These are phyloP conservation scores for Stevia rebaudiana DNA, from an alignment of 140 eudicot species.

Conservation along the genomic window DNA sequence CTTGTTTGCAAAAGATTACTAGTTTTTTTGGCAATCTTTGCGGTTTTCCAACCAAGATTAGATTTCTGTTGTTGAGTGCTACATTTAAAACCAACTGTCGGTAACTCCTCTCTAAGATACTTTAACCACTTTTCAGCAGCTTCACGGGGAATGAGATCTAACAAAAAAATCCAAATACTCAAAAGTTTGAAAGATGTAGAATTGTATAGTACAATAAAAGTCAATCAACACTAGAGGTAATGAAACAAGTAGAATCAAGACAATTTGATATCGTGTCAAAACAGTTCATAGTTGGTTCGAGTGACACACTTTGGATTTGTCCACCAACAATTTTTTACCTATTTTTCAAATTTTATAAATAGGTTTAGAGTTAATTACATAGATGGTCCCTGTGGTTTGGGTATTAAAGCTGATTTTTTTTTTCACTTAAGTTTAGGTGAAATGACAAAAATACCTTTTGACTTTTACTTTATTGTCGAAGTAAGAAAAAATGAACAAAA, in stretches of 20 bases:
- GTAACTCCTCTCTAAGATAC: constrained; percentile 86
- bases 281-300: too few species aligned
- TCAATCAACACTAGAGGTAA: background rate
- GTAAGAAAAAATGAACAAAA: too few species aligned
- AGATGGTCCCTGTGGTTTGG: too few species aligned
- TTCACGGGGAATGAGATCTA: constrained; percentile 97
- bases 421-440: too few species aligned
- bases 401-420: too few species aligned
- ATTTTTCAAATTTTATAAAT: background rate
- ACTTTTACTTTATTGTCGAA: too few species aligned
- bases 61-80: constrained; percentile 91
- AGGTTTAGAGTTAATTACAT: too few species aligned
- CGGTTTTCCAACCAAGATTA: constrained; percentile 73
- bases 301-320: background rate
- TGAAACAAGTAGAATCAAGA: background rate
- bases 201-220: background rate
- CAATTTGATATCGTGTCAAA: background rate
- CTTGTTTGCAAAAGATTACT: constrained; percentile 66
- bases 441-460: too few species aligned
- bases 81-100: constrained; percentile 92
- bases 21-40: constrained; percentile 44
- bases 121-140: constrained; percentile 96
- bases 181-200: background rate
- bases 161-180: background rate
- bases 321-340: background rate